A percentile compares a stretch with the other conserved stretches of the same genome.
phyloP scores from a whole-genome alignment of 176 grass and related monocot genomes.

The Juncus inflexus region DNA sequence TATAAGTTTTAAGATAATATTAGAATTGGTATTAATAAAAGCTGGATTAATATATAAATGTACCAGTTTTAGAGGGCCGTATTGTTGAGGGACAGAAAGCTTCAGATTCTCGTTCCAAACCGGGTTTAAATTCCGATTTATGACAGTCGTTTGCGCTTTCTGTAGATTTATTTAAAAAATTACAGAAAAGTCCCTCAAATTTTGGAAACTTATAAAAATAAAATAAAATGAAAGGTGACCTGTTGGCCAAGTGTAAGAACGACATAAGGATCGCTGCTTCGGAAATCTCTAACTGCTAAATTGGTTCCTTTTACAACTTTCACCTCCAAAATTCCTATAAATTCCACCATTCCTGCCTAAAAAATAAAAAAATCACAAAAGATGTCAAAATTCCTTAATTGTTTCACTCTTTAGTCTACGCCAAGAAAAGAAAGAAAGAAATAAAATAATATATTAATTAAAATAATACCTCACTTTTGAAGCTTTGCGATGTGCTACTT shows the following conservation, averaged over 20 bases:
- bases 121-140: constrained; percentile 64
- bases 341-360: constrained; percentile 52
- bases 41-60: not conserved
- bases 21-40: not conserved
- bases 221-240: constrained; percentile 33
- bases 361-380: constrained; percentile 9
- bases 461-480: constrained; percentile 44
- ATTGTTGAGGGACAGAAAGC: constrained; percentile 52
- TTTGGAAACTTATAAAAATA: not conserved
- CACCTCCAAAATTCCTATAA: constrained; percentile 67
- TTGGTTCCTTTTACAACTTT: constrained; percentile 67
- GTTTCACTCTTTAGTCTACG: not conserved
- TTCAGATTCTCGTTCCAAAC: constrained; percentile 78
- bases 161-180: constrained; percentile 19
- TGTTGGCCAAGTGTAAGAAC: constrained; percentile 66
- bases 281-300: constrained; percentile 67
- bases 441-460: not conserved
- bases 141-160: constrained; percentile 55
- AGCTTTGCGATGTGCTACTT: constrained; percentile 22
- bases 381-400: not conserved
- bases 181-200: not conserved
- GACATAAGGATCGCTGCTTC: constrained; percentile 67
- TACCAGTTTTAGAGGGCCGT: constrained; percentile 59
- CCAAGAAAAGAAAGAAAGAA: not conserved
- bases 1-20: too few species aligned